A percentile compares a stretch with the other conserved stretches of the same genome.
These are phyloP conservation scores for Yamadazyma tumulicola DNA, from an alignment of 805 yeast species.

Conservation along the genomic window DNA sequence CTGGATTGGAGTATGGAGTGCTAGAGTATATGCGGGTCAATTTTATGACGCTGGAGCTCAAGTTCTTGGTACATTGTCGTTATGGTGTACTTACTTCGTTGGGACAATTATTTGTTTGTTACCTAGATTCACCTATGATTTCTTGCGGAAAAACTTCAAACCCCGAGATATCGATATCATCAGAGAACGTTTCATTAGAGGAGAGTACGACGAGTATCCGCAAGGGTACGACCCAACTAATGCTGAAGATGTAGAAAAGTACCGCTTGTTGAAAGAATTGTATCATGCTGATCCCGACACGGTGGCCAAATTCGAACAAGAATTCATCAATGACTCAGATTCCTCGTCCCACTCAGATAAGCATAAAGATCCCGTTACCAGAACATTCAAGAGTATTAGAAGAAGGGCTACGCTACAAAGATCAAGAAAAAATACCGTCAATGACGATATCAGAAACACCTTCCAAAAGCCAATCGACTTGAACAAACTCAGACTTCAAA, in stretches of 20 bases:
- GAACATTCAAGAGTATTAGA: slow-evolving; percentile 34
- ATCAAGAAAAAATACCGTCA: slow-evolving; percentile 20
- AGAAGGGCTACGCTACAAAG: slow-evolving; percentile 23
- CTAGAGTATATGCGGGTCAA: slow-evolving; percentile 48
- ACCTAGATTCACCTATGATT: slow-evolving; percentile 58
- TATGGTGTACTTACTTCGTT: slow-evolving; percentile 63
- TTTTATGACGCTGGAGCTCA: slow-evolving; percentile 64
- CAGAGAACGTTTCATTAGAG: slow-evolving; percentile 55
- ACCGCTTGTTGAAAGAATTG: slow-evolving; percentile 28
- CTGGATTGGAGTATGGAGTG: slow-evolving; percentile 83
- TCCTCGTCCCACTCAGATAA: slow-evolving; percentile 2
- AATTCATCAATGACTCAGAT: slow-evolving; percentile 4
- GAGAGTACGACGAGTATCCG: slow-evolving; percentile 50
- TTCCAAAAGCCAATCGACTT: slow-evolving; percentile 33
- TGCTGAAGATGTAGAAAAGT: slow-evolving; percentile 38
- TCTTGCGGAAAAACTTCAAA: slow-evolving; percentile 45
- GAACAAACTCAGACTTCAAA: slow-evolving; percentile 32
- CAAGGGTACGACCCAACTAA: slow-evolving; percentile 53
- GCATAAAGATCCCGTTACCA: slow-evolving; percentile 15
- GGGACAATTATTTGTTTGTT: slow-evolving; percentile 52
- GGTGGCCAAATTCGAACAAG: slow-evolving; percentile 31
- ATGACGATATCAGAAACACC: slow-evolving; percentile 21
- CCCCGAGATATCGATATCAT: slow-evolving; percentile 72
- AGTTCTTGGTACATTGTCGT: slow-evolving; percentile 55
- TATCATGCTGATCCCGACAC: slow-evolving; percentile 32